Evolutionary conservation across 192 early-diverging fungal species (phyloP).

Genomic region (Rhizophlyctis rosea): DNA sequence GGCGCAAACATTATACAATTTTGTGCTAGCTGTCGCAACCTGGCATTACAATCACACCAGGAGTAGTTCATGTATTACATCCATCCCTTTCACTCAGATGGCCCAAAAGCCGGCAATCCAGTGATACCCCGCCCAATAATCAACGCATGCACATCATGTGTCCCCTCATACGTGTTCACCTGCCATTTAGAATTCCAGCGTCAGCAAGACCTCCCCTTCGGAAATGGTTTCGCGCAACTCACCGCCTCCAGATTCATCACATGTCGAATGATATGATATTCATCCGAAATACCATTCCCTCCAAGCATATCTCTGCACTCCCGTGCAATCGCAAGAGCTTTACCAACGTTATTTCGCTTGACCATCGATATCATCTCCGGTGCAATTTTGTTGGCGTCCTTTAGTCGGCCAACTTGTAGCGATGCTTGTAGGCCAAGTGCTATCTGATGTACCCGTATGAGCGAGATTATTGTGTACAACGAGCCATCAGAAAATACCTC

Average conservation of each 20-base stretch:
- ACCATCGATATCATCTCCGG: constrained; percentile 95
- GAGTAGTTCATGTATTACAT: too few species aligned
- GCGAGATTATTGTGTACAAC: neutral
- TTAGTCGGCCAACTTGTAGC: constrained; percentile 87
- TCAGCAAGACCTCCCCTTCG: too few species aligned
- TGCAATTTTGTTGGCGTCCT: constrained; percentile 80
- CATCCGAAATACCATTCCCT: constrained; percentile 49
- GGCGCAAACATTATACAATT: too few species aligned
- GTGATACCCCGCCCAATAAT: constrained; percentile 93
- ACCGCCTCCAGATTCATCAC: constrained; percentile 84
- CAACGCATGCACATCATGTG: constrained; percentile 91
- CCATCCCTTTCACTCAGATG: neutral
- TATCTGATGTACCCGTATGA: constrained; percentile 46
- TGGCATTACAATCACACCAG: too few species aligned
- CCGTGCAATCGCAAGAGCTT: constrained; percentile 90
- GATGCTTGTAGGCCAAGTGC: constrained; percentile 83
- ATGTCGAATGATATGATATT: constrained; percentile 93
- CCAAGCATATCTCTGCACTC: constrained; percentile 89
- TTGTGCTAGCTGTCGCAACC: too few species aligned
- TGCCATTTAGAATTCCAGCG: too few species aligned
- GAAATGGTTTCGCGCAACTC: too few species aligned
- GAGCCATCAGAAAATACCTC: constrained; percentile 54
- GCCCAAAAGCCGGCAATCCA: constrained; percentile 61
- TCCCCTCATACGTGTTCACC: constrained; percentile 97
- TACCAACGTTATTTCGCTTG: constrained; percentile 94